These are phyloP conservation scores for Dacryopinax spathularia DNA, from an alignment of 768 basidiomycete species.

Conservation along the genomic window DNA sequence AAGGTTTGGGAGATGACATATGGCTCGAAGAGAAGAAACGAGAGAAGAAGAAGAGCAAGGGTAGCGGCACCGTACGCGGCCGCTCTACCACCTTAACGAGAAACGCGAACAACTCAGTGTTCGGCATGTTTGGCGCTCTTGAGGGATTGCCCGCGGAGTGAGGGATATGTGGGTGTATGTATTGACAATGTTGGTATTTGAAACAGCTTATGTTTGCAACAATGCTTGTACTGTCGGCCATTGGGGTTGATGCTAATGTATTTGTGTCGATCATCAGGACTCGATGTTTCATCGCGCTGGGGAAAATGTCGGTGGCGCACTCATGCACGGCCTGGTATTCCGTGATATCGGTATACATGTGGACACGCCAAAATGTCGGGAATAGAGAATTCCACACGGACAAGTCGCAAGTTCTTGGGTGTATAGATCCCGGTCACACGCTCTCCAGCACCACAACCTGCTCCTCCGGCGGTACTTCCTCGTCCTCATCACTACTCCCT, in stretches of 20 bases:
- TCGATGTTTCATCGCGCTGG: too few relatives aligned
- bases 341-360: too few relatives aligned
- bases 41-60: conserved; percentile 25
- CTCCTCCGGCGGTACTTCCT: neutral
- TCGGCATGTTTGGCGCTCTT: conserved; percentile 10
- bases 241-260: neutral
- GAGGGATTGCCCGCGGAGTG: conserved; percentile 3
- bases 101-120: conserved; percentile 18
- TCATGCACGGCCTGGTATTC: too few relatives aligned
- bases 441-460: neutral
- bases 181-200: neutral
- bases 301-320: too few relatives aligned
- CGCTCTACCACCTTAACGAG: neutral
- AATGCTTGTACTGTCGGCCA: neutral
- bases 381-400: too few relatives aligned
- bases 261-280: too few relatives aligned
- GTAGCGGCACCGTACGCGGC: conserved; percentile 1
- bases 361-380: too few relatives aligned
- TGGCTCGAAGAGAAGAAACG: conserved; percentile 35
- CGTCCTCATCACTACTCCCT: neutral
- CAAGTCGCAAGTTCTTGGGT: too few relatives aligned
- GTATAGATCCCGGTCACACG: neutral
- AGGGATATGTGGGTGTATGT: neutral
- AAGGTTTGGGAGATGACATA: conserved; percentile 30
- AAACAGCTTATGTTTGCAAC: neutral